These are phyloP conservation scores for Kregervanrija delftensis DNA, from an alignment of 805 yeast genomes.

Conservation along the genomic window DNA sequence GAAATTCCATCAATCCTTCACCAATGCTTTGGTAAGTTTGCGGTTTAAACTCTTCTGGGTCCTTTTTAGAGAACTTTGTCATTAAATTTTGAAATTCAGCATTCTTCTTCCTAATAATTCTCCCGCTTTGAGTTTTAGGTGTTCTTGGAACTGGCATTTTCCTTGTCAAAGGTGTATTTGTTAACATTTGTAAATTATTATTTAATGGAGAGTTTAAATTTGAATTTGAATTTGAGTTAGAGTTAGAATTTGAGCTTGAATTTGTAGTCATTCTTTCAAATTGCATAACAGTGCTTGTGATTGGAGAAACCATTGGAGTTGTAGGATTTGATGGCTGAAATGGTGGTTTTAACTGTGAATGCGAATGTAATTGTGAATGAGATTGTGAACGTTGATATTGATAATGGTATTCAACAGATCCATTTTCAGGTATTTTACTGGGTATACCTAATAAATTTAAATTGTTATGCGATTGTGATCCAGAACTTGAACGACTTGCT, in stretches of 20 bases:
- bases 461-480: background rate
- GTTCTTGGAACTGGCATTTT: background rate
- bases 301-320: conserved; percentile 6
- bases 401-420: too few species aligned
- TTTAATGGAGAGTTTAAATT: background rate
- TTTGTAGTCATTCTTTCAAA: conserved; percentile 3
- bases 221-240: background rate
- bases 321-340: background rate
- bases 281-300: conserved; percentile 7
- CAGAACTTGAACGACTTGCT: too few species aligned
- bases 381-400: too few species aligned
- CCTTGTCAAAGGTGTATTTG: background rate
- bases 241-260: background rate
- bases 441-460: too few species aligned
- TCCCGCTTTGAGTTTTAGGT: background rate
- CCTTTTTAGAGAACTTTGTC: conserved; percentile 26
- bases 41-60: conserved; percentile 21
- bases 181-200: background rate
- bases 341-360: too few species aligned
- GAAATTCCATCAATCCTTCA: conserved; percentile 29
- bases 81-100: conserved; percentile 23
- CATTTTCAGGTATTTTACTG: too few species aligned
- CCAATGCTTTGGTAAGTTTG: conserved; percentile 22
- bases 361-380: too few species aligned
- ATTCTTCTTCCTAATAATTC: conserved; percentile 12